A percentile compares a stretch with the other conserved stretches of the same genome.
Evolutionary conservation across 2,329 filamentous ascomycete genomes (phyloP).

Genomic region (Proliferodiscus dingleyae): DNA sequence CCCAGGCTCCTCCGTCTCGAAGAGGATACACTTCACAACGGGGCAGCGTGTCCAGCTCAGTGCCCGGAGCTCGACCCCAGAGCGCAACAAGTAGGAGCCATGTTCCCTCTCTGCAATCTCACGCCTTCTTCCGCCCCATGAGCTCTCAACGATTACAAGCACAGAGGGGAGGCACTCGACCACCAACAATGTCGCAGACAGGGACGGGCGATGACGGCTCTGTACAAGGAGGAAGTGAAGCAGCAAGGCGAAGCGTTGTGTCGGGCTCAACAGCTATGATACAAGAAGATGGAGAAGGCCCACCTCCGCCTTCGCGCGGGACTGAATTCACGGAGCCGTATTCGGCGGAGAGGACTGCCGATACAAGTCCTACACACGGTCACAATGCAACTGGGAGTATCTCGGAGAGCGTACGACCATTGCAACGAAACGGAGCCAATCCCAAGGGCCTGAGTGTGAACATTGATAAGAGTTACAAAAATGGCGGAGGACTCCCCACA

Average conservation of each 20-base stretch:
- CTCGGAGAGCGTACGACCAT: conserved; percentile 72
- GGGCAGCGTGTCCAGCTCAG: conserved; percentile 37
- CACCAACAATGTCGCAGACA: conserved; percentile 33
- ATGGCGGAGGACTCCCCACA: conserved; percentile 47
- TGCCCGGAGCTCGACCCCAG: conserved; percentile 47
- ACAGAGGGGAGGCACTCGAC: conserved; percentile 62
- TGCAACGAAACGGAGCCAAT: conserved; percentile 39
- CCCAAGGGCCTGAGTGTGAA: conserved; percentile 48
- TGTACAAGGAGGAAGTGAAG: conserved; percentile 41
- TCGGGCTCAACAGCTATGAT: conserved; percentile 41
- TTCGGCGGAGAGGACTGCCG: conserved; percentile 69
- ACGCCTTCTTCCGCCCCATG: conserved; percentile 94
- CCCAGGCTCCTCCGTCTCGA: conserved; percentile 52
- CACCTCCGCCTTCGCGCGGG: conserved; percentile 66
- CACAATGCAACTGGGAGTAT: conserved; percentile 56
- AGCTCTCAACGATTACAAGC: conserved; percentile 92
- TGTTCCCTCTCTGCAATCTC: conserved; percentile 81
- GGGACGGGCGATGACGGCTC: conserved; percentile 38
- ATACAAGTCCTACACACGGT: conserved; percentile 65
- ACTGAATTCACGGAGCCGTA: conserved; percentile 74
- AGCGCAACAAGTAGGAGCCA: conserved; percentile 77
- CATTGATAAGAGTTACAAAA: conserved; percentile 55
- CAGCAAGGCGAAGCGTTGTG: conserved; percentile 51
- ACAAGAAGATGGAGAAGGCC: conserved; percentile 41
- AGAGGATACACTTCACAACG: conserved; percentile 34